phyloP scores from a whole-genome alignment of 2,329 filamentous ascomycete genomes.

The Plectosphaerella cucumerina region DNA sequence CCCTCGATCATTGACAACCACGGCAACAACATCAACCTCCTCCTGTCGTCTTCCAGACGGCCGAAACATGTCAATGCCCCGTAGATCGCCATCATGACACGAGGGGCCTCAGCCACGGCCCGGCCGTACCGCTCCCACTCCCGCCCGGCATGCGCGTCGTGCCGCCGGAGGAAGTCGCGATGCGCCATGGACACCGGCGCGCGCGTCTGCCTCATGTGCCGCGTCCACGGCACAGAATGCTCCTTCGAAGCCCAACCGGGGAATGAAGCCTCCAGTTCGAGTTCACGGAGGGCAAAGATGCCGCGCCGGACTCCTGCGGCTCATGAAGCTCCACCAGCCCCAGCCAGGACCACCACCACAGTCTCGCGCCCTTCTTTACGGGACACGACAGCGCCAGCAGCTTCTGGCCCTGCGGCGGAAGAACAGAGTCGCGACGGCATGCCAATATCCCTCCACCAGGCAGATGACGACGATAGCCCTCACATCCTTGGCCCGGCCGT shows the following conservation, averaged over 20 bases:
- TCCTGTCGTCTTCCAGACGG: too few species aligned
- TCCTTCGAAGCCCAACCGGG: conserved; percentile 27
- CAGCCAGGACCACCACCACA: background rate
- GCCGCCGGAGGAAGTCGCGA: conserved; percentile 56
- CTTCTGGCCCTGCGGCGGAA: too few species aligned
- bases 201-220: conserved; percentile 52
- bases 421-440: conserved; percentile 15
- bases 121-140: conserved; percentile 60
- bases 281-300: background rate
- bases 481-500: conserved; percentile 58
- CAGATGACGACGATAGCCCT: conserved; percentile 35
- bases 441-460: conserved; percentile 22
- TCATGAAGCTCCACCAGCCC: background rate
- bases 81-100: background rate
- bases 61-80: too few species aligned
- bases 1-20: too few species aligned
- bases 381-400: too few species aligned
- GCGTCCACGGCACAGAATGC: conserved; percentile 53
- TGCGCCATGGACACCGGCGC: conserved; percentile 53
- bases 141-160: conserved; percentile 55
- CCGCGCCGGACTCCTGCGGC: background rate
- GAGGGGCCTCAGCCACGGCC: background rate
- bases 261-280: too few species aligned
- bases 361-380: background rate
- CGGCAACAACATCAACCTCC: too few species aligned